phyloP scores from a whole-genome alignment of 208 protist genomes.

The Wallacemonas sp. region DNA sequence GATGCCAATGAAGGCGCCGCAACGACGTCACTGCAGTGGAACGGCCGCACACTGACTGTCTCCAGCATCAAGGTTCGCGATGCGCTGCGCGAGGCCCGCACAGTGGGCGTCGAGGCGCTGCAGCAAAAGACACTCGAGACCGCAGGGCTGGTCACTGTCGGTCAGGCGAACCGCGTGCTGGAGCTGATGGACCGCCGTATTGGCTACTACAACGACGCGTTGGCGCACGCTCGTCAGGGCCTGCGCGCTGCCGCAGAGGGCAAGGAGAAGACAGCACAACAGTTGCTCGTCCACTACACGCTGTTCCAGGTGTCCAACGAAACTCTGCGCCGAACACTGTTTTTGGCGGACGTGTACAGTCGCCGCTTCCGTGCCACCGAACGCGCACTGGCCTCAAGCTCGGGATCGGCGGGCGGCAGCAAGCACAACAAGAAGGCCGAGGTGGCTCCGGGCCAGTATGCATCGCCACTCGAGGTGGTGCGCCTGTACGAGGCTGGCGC shows the following conservation, averaged over 20 bases:
- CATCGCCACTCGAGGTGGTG: slow-evolving; percentile 80
- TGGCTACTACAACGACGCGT: slow-evolving; percentile 78
- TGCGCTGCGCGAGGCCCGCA: slow-evolving; percentile 67
- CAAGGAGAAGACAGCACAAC: slow-evolving; percentile 52
- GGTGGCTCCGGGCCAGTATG: slow-evolving; percentile 63
- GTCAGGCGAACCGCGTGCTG: slow-evolving; percentile 66
- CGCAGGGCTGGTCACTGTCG: slow-evolving; percentile 41
- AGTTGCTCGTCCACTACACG: slow-evolving; percentile 80
- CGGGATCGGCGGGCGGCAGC: background rate
- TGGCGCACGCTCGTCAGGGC: slow-evolving; percentile 73
- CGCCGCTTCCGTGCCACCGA: slow-evolving; percentile 79
- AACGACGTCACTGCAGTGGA: slow-evolving; percentile 63
- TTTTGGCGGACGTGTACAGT: slow-evolving; percentile 65
- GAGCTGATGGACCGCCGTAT: slow-evolving; percentile 83
- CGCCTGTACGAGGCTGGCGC: slow-evolving; percentile 74
- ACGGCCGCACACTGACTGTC: slow-evolving; percentile 61
- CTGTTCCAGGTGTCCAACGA: slow-evolving; percentile 71
- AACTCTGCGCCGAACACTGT: slow-evolving; percentile 67
- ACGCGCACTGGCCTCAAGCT: slow-evolving; percentile 23
- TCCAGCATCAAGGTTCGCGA: slow-evolving; percentile 78
- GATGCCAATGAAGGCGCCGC: slow-evolving; percentile 4
- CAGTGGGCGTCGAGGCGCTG: slow-evolving; percentile 46
- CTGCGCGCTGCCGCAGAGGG: slow-evolving; percentile 51
- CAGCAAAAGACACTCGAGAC: slow-evolving; percentile 47
- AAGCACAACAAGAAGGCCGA: slow-evolving; percentile 32